A percentile compares a stretch with the other conserved stretches of the same genome.
Evolutionary conservation across 2,329 filamentous ascomycete genomes (phyloP).

Genomic region (Diaporthe ilicicola): DNA sequence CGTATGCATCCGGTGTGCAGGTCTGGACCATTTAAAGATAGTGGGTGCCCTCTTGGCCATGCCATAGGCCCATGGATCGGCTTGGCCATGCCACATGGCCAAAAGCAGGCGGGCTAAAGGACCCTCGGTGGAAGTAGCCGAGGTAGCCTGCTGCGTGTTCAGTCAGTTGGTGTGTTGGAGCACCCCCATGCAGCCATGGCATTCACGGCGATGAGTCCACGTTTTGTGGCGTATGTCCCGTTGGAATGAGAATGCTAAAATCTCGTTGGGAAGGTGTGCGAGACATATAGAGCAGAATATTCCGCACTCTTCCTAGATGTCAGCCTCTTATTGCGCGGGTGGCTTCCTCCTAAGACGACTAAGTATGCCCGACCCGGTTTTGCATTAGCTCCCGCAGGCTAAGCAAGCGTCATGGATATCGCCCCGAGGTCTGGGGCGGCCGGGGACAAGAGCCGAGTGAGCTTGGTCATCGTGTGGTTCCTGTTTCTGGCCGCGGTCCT

Average conservation of each 20-base stretch:
- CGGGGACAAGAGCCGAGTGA: slow-evolving; percentile 5
- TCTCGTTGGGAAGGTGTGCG: background rate
- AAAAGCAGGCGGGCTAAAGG: background rate
- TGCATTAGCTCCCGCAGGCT: slow-evolving; percentile 13
- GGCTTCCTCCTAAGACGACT: background rate
- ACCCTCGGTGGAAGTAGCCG: background rate
- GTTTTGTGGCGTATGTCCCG: background rate
- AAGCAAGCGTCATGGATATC: background rate
- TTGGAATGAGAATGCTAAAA: background rate
- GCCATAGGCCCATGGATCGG: background rate
- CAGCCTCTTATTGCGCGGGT: background rate
- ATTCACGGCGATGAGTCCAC: no score
- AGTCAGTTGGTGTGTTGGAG: background rate
- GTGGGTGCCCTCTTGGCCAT: background rate
- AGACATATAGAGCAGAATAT: slow-evolving; percentile 5
- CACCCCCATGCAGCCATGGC: background rate
- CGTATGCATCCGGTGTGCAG: background rate
- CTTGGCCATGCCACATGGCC: background rate
- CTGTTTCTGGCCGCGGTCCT: slow-evolving; percentile 1
- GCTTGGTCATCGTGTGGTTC: slow-evolving; percentile 19
- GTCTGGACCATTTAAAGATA: background rate
- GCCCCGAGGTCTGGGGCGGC: background rate
- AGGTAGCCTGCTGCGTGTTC: background rate
- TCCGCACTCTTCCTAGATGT: background rate
- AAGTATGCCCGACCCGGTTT: background rate